Evolutionary conservation across 495 filamentous ascomycete species (phyloP), one percentile per base, ranked within the genome.

Genomic region (Xylaria telfairii): DNA sequence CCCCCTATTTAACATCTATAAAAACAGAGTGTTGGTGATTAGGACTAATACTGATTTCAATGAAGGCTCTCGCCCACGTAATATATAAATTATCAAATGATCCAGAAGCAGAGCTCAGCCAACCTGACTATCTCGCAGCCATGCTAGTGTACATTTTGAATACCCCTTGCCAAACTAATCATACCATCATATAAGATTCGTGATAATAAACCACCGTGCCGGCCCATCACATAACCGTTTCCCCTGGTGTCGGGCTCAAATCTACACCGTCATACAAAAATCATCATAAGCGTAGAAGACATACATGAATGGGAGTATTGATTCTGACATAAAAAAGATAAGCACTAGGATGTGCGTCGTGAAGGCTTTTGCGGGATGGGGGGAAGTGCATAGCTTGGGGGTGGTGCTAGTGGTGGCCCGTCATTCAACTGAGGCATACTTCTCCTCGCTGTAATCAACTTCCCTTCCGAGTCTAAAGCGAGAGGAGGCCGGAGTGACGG

Each of bases 361-460:
- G 42, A 71, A 4, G 62, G 64, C 57, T 76, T 80, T 59, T 59
- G 73, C 15, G 90, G 90, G 13, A 92, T 82, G 6, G 90, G 87
- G 8, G 90, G 90, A 4, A 92, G 82, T 0, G 90, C 89, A 63
- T 85, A 86, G 24, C 84, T 89, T 13, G 90, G 90, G 19, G 90
- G 90, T 15, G 90, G 90, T 17, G 84, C 87, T 15, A 83, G 84
- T 0, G 90, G 90, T 53, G 89, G 90, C 1, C 88, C 89, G 13
- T 87, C 81, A 1, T 79, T 79, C 39, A 91, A 78, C 8, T 87
- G 85, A 5, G 88, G 87, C 83, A 91, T 83, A 74, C 88, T 90
- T 70, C 86, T 86, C 41, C 87, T 83, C 34, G 80, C 77, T 30
- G 67, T 41, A 15, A 85, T 70, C 37, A 65, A 42, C 56, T 83